Conservation (phyloP, 306 rosid genomes). For the Cucumis cinereus region DNA sequence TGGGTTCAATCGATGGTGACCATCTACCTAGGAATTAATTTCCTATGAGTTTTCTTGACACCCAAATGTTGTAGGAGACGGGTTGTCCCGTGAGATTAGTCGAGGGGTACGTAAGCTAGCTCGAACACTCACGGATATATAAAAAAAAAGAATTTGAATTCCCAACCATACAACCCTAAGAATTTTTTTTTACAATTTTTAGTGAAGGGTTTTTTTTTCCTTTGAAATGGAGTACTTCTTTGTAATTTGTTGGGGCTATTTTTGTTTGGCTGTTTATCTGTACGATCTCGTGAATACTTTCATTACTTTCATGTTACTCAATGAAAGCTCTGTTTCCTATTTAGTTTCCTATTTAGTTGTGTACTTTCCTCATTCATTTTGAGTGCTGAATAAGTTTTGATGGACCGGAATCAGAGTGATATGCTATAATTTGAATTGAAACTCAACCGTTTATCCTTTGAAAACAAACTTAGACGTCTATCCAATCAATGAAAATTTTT, state of each 20-base stretch:
- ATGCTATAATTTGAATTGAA: background rate
- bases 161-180: too few species aligned
- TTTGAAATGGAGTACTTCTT: background rate
- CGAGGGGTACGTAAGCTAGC: too few species aligned
- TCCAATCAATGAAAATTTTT: background rate
- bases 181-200: background rate
- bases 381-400: background rate
- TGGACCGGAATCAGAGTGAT: background rate
- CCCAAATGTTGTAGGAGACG: too few species aligned
- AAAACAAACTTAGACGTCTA: background rate
- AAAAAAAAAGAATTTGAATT: too few species aligned
- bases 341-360: background rate
- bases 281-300: background rate
- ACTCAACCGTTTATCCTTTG: background rate
- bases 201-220: background rate
- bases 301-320: background rate
- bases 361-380: background rate
- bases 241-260: background rate
- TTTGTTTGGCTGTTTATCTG: background rate
- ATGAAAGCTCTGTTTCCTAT: background rate
- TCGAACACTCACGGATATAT: too few species aligned
- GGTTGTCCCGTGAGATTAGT: too few species aligned
- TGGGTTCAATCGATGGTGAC: too few species aligned
- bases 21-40: too few species aligned
- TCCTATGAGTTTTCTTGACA: too few species aligned